These are phyloP conservation scores for Agastache rugosa DNA, from an alignment of 257 asterid genomes.

Conservation along the genomic window DNA sequence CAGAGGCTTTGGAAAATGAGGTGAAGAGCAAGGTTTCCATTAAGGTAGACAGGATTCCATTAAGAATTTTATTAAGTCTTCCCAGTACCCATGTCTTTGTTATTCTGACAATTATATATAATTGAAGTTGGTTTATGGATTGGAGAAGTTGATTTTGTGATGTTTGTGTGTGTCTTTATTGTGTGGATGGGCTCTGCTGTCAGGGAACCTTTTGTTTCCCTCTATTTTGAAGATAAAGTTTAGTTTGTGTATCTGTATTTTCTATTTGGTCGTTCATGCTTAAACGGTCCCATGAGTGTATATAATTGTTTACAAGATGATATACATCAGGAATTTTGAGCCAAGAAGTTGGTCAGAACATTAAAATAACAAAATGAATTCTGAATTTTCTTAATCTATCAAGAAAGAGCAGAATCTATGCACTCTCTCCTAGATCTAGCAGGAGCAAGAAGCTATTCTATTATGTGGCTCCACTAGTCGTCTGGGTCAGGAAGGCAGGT, in stretches of 20 bases:
- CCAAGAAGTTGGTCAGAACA: slow-evolving; percentile 11
- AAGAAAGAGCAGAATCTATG: slow-evolving; percentile 5
- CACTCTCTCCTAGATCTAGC: slow-evolving; percentile 5
- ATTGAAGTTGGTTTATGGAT: slow-evolving; percentile 7
- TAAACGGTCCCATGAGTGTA: background rate
- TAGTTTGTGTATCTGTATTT: background rate
- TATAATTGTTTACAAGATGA: slow-evolving; percentile 6
- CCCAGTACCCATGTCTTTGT: background rate
- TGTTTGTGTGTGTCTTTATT: slow-evolving; percentile 7
- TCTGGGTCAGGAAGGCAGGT: background rate
- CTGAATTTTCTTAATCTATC: background rate
- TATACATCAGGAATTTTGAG: background rate
- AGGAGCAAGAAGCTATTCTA: background rate
- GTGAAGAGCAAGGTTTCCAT: slow-evolving; percentile 81
- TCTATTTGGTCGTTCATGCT: background rate
- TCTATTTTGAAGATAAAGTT: slow-evolving; percentile 25
- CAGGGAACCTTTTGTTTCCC: background rate
- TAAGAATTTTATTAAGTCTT: background rate
- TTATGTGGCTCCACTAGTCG: slow-evolving; percentile 10
- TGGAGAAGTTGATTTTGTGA: slow-evolving; percentile 19
- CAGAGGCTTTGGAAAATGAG: slow-evolving; percentile 78
- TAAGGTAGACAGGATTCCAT: slow-evolving; percentile 50
- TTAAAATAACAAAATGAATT: background rate
- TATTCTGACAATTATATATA: slow-evolving; percentile 18
- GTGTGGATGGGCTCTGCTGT: background rate